Conservation (phyloP, 1,284 basidiomycete genomes). For the Anthracocystis walkeri region DNA sequence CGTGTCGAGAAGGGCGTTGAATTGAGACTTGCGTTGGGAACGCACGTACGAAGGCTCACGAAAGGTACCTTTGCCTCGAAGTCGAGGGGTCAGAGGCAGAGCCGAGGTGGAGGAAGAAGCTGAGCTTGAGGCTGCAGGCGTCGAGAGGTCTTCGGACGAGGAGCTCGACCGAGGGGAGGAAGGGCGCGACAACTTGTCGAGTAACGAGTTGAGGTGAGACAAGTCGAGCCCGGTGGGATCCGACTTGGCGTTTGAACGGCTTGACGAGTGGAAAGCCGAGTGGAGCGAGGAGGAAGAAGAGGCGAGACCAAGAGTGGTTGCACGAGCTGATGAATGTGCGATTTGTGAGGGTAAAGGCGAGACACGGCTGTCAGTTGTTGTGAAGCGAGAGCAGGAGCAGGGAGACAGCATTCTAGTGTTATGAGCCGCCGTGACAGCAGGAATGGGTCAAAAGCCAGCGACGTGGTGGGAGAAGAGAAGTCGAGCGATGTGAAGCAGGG, state of each 20-base stretch:
- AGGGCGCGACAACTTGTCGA: constrained; percentile 42
- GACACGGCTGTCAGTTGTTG: constrained; percentile 23
- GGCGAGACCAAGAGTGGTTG: constrained; percentile 29
- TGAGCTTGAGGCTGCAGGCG: constrained; percentile 14
- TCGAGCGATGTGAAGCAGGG: neutral
- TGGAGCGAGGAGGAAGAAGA: constrained; percentile 25
- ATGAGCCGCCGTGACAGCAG: constrained; percentile 10
- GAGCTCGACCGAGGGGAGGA: constrained; percentile 22
- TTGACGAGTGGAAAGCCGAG: constrained; percentile 28
- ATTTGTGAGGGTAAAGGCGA: constrained; percentile 3
- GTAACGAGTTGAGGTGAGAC: constrained; percentile 46
- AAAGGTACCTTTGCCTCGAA: constrained; percentile 39
- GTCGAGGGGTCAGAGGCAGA: constrained; percentile 41
- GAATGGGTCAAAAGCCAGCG: neutral
- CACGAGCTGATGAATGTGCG: constrained; percentile 15
- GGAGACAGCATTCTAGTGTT: constrained; percentile 3
- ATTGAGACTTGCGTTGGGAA: constrained; percentile 43
- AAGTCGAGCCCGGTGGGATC: constrained; percentile 31
- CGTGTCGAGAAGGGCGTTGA: constrained; percentile 52
- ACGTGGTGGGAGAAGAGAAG: neutral
- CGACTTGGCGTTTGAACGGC: constrained; percentile 15
- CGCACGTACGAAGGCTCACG: constrained; percentile 39
- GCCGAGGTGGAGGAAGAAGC: constrained; percentile 26
- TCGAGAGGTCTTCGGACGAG: constrained; percentile 15
- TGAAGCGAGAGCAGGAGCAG: constrained; percentile 29